phyloP scores from a whole-genome alignment of 768 basidiomycete species.

The Termitomyces sp. region DNA sequence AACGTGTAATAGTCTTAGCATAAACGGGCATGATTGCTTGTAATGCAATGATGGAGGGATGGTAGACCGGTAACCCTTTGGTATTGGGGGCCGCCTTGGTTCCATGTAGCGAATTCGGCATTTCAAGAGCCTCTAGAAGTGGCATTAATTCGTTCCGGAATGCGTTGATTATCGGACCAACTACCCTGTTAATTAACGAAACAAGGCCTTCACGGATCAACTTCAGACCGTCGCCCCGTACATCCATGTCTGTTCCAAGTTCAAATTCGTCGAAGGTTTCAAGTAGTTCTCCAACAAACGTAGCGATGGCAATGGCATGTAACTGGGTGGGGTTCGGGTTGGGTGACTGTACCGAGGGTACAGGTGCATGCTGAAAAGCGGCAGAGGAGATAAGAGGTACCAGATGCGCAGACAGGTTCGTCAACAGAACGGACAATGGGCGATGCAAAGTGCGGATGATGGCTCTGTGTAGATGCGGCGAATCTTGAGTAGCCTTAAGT shows the following conservation, averaged over 20 bases:
- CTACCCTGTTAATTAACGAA: constrained; percentile 64
- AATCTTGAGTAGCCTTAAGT: constrained; percentile 61
- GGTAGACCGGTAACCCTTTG: constrained; percentile 37
- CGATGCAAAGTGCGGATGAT: constrained; percentile 73
- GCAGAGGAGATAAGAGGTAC: constrained; percentile 66
- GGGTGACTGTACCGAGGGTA: constrained; percentile 49
- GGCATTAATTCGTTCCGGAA: constrained; percentile 63
- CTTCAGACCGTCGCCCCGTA: constrained; percentile 67
- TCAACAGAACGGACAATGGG: constrained; percentile 72
- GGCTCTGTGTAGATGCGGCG: constrained; percentile 64
- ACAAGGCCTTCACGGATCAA: constrained; percentile 67
- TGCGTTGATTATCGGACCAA: constrained; percentile 59
- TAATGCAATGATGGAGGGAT: constrained; percentile 61
- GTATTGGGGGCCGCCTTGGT: constrained; percentile 29
- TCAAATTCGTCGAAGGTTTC: constrained; percentile 66
- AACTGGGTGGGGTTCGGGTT: constrained; percentile 65
- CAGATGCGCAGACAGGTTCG: constrained; percentile 66
- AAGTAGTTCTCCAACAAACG: constrained; percentile 73
- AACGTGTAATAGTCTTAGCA: constrained; percentile 53
- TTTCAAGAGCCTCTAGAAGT: constrained; percentile 63
- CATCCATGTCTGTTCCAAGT: constrained; percentile 60
- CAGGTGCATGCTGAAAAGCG: constrained; percentile 52
- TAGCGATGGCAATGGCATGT: constrained; percentile 67
- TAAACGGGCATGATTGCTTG: constrained; percentile 64
- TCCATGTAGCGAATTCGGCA: constrained; percentile 29